Evolutionary conservation across 495 filamentous ascomycete species (phyloP).

Genomic region (Penicillium macrosclerotiorum): DNA sequence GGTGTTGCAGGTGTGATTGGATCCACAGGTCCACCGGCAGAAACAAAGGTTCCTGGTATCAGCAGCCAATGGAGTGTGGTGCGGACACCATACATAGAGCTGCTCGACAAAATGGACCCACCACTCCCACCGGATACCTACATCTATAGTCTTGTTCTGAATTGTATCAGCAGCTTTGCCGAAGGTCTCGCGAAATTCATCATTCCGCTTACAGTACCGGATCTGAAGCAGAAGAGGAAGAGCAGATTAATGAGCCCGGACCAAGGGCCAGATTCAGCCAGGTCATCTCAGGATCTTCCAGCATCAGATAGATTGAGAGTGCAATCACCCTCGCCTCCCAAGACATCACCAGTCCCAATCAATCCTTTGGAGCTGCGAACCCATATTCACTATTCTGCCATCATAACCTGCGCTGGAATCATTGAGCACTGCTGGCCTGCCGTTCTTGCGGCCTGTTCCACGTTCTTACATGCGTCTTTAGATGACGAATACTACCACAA

Average conservation of each 20-base stretch:
- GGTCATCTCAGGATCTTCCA: constrained; percentile 41
- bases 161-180: constrained; percentile 82
- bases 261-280: constrained; percentile 35
- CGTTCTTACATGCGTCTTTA: constrained; percentile 85
- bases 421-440: constrained; percentile 95
- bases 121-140: constrained; percentile 87
- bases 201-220: constrained; percentile 79
- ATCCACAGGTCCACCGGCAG: constrained; percentile 63
- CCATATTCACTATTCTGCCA: constrained; percentile 66
- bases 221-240: constrained; percentile 51
- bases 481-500: constrained; percentile 94
- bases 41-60: constrained; percentile 67
- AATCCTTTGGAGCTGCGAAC: constrained; percentile 75
- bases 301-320: constrained; percentile 28
- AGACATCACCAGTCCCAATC: constrained; percentile 64
- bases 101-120: constrained; percentile 88
- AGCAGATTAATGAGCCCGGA: constrained; percentile 39
- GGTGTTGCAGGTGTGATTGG: constrained; percentile 87
- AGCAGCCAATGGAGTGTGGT: constrained; percentile 88
- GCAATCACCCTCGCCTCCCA: constrained; percentile 39
- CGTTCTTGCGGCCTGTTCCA: constrained; percentile 88
- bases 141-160: constrained; percentile 83
- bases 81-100: constrained; percentile 85
- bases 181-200: constrained; percentile 92
- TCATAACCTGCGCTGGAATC: constrained; percentile 73